These are phyloP conservation scores for Coniferiporia sulphurascens DNA, from an alignment of 1,284 basidiomycete species.

Conservation along the genomic window DNA sequence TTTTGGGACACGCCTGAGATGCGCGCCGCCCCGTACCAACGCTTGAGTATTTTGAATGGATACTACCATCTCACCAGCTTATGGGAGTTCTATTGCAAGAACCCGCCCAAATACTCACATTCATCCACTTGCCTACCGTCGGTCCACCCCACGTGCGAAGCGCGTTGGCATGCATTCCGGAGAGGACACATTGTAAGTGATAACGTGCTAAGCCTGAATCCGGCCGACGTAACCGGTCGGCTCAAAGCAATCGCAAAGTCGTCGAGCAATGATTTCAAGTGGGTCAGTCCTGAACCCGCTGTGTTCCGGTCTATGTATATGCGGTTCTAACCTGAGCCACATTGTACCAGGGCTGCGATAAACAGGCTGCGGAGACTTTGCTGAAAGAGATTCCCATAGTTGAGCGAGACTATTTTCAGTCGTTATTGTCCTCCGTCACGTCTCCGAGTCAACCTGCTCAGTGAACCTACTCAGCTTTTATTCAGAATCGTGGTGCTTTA, in stretches of 20 bases:
- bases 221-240: constrained; percentile 59
- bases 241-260: constrained; percentile 40
- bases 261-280: no score
- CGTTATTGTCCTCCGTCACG: no score
- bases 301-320: no score
- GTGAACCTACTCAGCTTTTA: no score
- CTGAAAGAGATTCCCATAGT: no score
- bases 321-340: no score
- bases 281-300: no score
- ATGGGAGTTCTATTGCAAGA: constrained; percentile 34
- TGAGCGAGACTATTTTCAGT: no score
- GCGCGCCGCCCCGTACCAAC: constrained; percentile 51
- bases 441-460: no score
- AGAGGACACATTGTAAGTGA: constrained; percentile 60
- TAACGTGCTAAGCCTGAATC: constrained; percentile 45
- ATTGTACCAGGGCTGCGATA: no score
- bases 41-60: constrained; percentile 49
- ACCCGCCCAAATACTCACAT: constrained; percentile 55
- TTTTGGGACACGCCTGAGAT: constrained; percentile 23
- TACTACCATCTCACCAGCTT: constrained; percentile 56
- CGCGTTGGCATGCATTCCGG: constrained; percentile 66
- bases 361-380: no score
- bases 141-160: constrained; percentile 62
- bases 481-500: no score
- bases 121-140: constrained; percentile 56